Base-by-base conservation (phyloP, 352 stramenopile species). In the Globisporangium cederbergense region DNA sequence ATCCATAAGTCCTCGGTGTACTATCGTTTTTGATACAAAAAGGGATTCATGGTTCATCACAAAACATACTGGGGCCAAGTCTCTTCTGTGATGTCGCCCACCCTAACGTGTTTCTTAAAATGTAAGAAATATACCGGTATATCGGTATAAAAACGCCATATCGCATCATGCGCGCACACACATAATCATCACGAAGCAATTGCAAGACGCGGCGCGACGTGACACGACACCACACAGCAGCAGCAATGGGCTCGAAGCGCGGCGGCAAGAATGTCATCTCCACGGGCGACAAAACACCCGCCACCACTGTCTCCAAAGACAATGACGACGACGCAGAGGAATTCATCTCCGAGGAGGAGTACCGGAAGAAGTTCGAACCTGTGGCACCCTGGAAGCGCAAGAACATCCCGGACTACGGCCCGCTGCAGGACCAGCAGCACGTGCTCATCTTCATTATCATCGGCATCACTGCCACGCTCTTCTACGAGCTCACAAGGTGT, bases 331-430 rank as follows among this genome's bases (percentile, higher is more conserved):
- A 73, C 10, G 47, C 81, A 20, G 58, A 69, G 10, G 75, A 86
- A 45, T 76, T 79, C 47, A 58, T 79, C 58, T 71, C 67, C 38
- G 75, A 89, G 42, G 81, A 81, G 25, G 79, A 77, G 28, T 88
- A 81, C 58, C 75, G 74, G 55, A 88, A 85, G 68, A 58, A 79
- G 28, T 83, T 90, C 51, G 86, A 95, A 64, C 84, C 84, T 4
- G 81, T 95, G 40, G 83, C 86, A 57, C 86, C 86, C 5, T 95
- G 86, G 86, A 91, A 93, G 32, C 81, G 82, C 43, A 68, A 81
- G 34, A 74, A 88, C 63, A 95, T 95, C 60, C 86, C 86, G 6
- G 86, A 95, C 68, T 89, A 88, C 62, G 86, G 86, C 0, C 83
- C 82, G 22, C 71, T 93, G 18, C 53, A 81, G 32, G 83, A 95